phyloP scores from a whole-genome alignment of 345 rosid species.

The Brassica nigra region DNA sequence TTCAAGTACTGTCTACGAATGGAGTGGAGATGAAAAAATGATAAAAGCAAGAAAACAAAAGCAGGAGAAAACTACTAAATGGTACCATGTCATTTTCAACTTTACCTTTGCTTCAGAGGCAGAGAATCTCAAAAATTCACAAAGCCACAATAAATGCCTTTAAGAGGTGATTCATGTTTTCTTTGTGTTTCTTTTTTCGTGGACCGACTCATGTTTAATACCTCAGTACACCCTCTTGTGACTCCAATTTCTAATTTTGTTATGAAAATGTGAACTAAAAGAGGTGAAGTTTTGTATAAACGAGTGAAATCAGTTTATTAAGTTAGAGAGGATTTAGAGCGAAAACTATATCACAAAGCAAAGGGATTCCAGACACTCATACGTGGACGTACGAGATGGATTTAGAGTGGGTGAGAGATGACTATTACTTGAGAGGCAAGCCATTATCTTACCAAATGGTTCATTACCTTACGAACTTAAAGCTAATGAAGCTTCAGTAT shows the following conservation, averaged over 20 bases:
- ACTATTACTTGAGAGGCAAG: constrained; percentile 25
- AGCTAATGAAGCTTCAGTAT: constrained; percentile 28
- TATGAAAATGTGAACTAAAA: background rate
- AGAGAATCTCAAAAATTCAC: constrained; percentile 25
- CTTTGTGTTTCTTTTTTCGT: background rate
- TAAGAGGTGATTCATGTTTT: background rate
- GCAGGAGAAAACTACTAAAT: constrained; percentile 3
- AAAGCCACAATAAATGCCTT: constrained; percentile 14
- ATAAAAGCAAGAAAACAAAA: background rate
- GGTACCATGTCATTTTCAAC: constrained; percentile 36
- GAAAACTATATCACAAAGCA: background rate
- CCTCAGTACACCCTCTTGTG: background rate
- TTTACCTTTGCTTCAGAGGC: constrained; percentile 40
- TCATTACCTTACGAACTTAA: background rate
- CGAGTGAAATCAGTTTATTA: background rate
- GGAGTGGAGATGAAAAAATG: constrained; percentile 17
- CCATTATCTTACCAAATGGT: constrained; percentile 12
- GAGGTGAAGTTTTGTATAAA: background rate
- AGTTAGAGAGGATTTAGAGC: background rate
- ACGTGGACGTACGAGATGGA: constrained; percentile 28
- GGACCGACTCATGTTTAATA: constrained; percentile 8
- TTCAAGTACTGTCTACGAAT: background rate
- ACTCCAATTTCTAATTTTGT: background rate
- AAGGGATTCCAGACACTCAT: background rate
- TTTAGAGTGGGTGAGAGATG: constrained; percentile 25